These are phyloP conservation scores for Evansstolkia leycettana DNA, from an alignment of 495 filamentous ascomycete species.

Conservation along the genomic window DNA sequence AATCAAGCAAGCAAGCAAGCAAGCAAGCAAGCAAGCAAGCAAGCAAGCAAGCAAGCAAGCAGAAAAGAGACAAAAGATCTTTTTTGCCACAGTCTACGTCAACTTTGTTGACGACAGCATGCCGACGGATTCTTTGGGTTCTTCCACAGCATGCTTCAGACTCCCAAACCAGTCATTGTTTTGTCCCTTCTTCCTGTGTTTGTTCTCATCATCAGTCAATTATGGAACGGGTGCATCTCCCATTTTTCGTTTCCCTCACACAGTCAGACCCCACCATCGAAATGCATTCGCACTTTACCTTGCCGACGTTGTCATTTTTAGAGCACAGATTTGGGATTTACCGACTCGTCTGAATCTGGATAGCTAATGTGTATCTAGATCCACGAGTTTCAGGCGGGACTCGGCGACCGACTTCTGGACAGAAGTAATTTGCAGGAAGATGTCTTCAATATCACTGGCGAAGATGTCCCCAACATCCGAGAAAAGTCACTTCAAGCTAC, in stretches of 20 bases:
- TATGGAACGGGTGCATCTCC: conserved; percentile 10
- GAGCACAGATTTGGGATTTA: no score
- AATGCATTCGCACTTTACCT: no score
- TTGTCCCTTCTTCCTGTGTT: neutral
- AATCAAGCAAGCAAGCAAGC: no score
- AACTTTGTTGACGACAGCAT: neutral
- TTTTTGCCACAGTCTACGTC: conserved; percentile 12
- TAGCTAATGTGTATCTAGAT: conserved; percentile 9
- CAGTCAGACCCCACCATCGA: neutral
- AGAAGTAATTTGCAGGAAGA: conserved; percentile 2
- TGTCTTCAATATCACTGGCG: conserved; percentile 12
- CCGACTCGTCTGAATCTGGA: neutral
- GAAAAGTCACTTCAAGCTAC: conserved; percentile 56
- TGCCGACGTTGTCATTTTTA: no score
- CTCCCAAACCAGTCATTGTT: neutral
- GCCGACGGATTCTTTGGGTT: no score
- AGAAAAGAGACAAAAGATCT: conserved; percentile 6
- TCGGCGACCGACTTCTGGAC: conserved; percentile 8
- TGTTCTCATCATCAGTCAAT: conserved; percentile 1
- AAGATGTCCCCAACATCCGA: conserved; percentile 25
- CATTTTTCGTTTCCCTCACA: neutral
- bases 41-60: neutral
- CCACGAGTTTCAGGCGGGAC: conserved; percentile 12
- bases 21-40: neutral
- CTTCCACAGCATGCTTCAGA: no score